Evolutionary conservation across 768 basidiomycete species (phyloP).

Genomic region (Trametes cingulata): DNA sequence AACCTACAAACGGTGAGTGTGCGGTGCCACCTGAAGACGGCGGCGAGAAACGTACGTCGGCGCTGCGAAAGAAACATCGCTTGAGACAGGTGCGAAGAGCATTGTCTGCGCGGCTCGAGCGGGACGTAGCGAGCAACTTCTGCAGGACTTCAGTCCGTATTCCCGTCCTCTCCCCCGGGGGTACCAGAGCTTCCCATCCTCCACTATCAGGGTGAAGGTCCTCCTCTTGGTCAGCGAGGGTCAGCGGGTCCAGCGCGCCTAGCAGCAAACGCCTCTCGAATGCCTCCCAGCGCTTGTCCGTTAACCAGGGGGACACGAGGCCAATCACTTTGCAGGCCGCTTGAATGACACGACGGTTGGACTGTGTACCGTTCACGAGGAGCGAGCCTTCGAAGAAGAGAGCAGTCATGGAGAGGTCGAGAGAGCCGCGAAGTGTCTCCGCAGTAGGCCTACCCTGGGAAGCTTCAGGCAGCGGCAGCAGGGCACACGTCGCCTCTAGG

Average conservation of each 20-base stretch:
- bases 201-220: constrained; percentile 13
- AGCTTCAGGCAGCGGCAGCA: constrained; percentile 47
- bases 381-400: constrained; percentile 72
- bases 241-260: constrained; percentile 65
- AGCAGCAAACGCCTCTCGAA: constrained; percentile 68
- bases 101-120: constrained; percentile 13
- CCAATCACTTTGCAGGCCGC: constrained; percentile 55
- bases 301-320: constrained; percentile 41
- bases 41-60: constrained; percentile 52
- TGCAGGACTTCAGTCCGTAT: constrained; percentile 59
- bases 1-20: constrained; percentile 41
- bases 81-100: constrained; percentile 47
- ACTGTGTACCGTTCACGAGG: constrained; percentile 59
- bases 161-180: constrained; percentile 51
- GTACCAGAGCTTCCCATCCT: constrained; percentile 50
- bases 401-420: constrained; percentile 70
- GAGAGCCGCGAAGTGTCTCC: constrained; percentile 61
- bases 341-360: constrained; percentile 64
- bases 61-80: constrained; percentile 62
- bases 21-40: background rate
- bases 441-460: constrained; percentile 45
- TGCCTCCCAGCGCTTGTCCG: constrained; percentile 51
- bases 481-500: constrained; percentile 50
- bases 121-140: constrained; percentile 29
- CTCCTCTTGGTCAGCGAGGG: constrained; percentile 39